Conservation (phyloP, 228 moss, liverwort and hornwort species). For the Sphagnum fallax region DNA sequence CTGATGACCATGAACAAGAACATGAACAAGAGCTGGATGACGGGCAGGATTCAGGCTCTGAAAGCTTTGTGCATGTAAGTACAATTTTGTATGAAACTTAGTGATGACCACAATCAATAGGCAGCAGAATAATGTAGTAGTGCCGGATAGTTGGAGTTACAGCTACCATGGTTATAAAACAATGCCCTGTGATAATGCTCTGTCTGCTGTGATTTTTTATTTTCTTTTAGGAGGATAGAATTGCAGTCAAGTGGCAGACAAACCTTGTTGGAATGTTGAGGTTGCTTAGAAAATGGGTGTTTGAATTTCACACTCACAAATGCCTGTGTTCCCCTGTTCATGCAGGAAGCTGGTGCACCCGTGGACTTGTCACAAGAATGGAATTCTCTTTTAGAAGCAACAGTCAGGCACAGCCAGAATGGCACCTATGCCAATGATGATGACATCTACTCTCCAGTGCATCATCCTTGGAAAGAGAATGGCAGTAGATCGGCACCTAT, state of each 20-base stretch:
- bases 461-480: slow-evolving; percentile 11
- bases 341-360: slow-evolving; percentile 45
- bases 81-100: not conserved
- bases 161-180: no score
- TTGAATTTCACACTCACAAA: no score
- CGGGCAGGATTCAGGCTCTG: slow-evolving; percentile 10
- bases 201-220: no score
- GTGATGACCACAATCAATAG: no score
- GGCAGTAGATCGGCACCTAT: slow-evolving; percentile 26
- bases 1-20: slow-evolving; percentile 17
- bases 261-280: no score
- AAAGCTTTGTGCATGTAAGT: slow-evolving; percentile 42
- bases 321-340: not conserved
- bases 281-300: no score
- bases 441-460: slow-evolving; percentile 18
- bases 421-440: slow-evolving; percentile 14
- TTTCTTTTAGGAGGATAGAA: no score
- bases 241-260: no score
- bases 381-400: slow-evolving; percentile 36
- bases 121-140: no score
- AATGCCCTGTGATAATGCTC: no score
- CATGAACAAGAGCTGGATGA: no score
- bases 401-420: slow-evolving; percentile 15
- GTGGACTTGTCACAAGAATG: slow-evolving; percentile 46
- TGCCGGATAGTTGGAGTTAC: no score